These are phyloP conservation scores for Pichia sp. DNA, from an alignment of 1,139 yeast species.

Conservation along the genomic window DNA sequence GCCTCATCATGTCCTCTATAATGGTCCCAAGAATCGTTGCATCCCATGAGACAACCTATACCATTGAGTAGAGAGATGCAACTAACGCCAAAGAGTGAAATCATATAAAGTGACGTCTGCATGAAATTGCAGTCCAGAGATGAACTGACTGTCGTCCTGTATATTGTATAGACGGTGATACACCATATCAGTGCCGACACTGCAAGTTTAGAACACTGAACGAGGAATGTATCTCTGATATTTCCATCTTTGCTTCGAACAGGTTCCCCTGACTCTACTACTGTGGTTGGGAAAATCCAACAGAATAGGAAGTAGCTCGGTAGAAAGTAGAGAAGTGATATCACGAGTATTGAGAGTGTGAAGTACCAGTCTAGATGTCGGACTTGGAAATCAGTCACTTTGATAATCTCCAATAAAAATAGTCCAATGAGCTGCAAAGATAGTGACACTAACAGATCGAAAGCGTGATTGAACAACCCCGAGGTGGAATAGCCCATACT, in stretches of 20 bases:
- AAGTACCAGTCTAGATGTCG: slow-evolving; percentile 23
- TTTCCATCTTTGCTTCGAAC: neutral
- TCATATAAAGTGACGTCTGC: slow-evolving; percentile 31
- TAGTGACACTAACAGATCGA: slow-evolving; percentile 21
- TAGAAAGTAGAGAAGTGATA: slow-evolving; percentile 20
- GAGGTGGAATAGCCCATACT: too few species aligned
- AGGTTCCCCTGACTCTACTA: neutral
- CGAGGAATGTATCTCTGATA: neutral
- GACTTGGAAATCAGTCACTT: slow-evolving; percentile 15
- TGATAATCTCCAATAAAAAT: slow-evolving; percentile 23
- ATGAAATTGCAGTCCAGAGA: slow-evolving; percentile 12
- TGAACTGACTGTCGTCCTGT: slow-evolving; percentile 1
- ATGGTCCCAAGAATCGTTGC: slow-evolving; percentile 19
- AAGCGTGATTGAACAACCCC: slow-evolving; percentile 12
- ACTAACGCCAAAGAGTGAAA: slow-evolving; percentile 44
- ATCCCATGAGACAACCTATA: slow-evolving; percentile 43
- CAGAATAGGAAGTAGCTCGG: slow-evolving; percentile 19
- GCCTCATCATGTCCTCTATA: slow-evolving; percentile 16
- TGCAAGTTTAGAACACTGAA: neutral
- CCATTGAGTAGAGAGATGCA: slow-evolving; percentile 46
- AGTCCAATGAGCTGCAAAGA: slow-evolving; percentile 22
- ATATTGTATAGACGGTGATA: slow-evolving; percentile 9
- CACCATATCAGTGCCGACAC: slow-evolving; percentile 14
- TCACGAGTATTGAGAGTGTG: slow-evolving; percentile 17
- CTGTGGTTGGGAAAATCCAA: slow-evolving; percentile 5